These are phyloP conservation scores for Boletus coccyginus DNA, from an alignment of 768 basidiomycete genomes.

Conservation along the genomic window DNA sequence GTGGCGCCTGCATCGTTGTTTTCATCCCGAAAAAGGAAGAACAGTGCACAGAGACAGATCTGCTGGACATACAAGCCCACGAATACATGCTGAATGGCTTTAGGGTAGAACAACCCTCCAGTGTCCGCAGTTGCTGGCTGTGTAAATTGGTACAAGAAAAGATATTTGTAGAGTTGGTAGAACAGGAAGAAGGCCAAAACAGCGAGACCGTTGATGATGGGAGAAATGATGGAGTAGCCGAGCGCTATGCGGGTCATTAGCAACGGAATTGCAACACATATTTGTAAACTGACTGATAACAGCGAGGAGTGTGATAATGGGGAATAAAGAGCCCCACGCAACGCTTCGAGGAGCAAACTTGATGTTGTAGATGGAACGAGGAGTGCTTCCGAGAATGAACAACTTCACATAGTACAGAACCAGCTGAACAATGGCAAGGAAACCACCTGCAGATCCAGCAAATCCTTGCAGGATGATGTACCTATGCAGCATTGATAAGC, in stretches of 20 bases:
- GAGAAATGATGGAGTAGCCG: constrained; percentile 86
- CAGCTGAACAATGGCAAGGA: constrained; percentile 74
- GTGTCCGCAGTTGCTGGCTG: constrained; percentile 72
- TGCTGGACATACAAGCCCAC: constrained; percentile 93
- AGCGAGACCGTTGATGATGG: constrained; percentile 90
- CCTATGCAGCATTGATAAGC: constrained; percentile 31
- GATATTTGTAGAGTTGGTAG: constrained; percentile 82
- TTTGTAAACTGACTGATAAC: constrained; percentile 65
- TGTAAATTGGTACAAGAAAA: constrained; percentile 78
- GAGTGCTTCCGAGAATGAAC: constrained; percentile 83
- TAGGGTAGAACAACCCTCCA: constrained; percentile 94
- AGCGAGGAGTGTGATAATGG: constrained; percentile 66
- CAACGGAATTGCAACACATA: not conserved
- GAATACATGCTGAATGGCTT: constrained; percentile 89
- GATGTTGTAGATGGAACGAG: constrained; percentile 80
- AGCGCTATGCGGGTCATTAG: constrained; percentile 43
- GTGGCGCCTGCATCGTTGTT: constrained; percentile 54
- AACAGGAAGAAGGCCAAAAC: constrained; percentile 79
- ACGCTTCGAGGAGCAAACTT: constrained; percentile 70
- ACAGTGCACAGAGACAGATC: constrained; percentile 78
- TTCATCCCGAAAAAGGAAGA: constrained; percentile 77
- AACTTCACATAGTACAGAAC: constrained; percentile 89
- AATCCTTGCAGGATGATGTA: constrained; percentile 82
- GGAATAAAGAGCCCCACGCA: constrained; percentile 77
- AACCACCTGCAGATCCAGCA: constrained; percentile 72